Base-by-base conservation (phyloP, 2,329 filamentous ascomycete genomes). In the Sphaceloma murrayae region DNA sequence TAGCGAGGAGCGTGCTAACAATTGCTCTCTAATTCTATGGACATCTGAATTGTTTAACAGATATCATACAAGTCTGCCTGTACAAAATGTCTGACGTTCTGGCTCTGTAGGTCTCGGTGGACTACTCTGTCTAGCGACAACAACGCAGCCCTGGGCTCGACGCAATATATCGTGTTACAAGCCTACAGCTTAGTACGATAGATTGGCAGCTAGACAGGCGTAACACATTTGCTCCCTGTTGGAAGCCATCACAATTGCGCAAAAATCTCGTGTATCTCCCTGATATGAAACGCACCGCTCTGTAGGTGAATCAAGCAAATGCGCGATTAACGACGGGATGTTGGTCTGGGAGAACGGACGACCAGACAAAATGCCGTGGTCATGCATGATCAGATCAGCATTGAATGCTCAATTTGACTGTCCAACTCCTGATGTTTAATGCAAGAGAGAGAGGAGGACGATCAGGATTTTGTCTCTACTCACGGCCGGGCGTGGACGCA, bases 301-400 rank as follows among this genome's bases (percentile, higher is more conserved):
- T 11, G 29, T 45, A 24, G 30, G 42, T 16, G 13, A 11, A 45
- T 32, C 30, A 32, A 14, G 30, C 30, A 29, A 24, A 45, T 45
- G 42, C 42, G 42, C 42, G 42, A 45, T 45, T 45, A 45, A 45
- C 42, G 42, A 45, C 42, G 42, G 42, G 42, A 34, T 18, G 11
- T 45, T 22, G 29, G 30, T 45, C 42, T 45, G 31, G 42, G 42
- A 45, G 42, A 32, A 34, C n/a, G 24, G 31, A 45, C 30, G 31
- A 45, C 21, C 31, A 26, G 31, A 34, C 42, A 45, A 36, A 45
- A 45, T 34, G 42, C 27, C 19, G 8, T 16, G 42, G 31, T 19
- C 30, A 29, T n/a, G 24, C 21, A 34, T 4, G n/a, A 45, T 45
- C 42, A 27, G 16, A 26, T 27, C 30, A 45, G 30, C 13, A 21